These are phyloP conservation scores for Salvia rosmarinus DNA, from an alignment of 257 asterid species.

Conservation along the genomic window DNA sequence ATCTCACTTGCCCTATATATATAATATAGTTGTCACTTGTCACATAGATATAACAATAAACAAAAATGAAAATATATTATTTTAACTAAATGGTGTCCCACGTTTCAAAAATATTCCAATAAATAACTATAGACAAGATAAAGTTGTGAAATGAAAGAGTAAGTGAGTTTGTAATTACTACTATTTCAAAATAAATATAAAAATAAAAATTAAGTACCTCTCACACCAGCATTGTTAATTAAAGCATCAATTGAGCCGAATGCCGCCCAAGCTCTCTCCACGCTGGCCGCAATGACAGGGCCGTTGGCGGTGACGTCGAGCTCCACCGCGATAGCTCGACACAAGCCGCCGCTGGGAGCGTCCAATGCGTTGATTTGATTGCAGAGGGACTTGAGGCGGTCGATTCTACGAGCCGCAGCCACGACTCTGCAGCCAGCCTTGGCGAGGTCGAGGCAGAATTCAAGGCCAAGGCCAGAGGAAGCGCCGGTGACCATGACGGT, in stretches of 20 bases:
- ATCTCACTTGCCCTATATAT: conserved; percentile 8
- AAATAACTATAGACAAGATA: no score
- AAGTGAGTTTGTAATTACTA: no score
- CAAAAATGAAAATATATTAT: no score
- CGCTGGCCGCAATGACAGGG: conserved; percentile 7
- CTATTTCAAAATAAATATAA: no score
- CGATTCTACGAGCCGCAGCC: conserved; percentile 28
- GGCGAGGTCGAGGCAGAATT: conserved; percentile 36
- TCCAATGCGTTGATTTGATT: conserved; percentile 30
- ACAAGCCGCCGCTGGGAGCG: background rate
- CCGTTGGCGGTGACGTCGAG: conserved; percentile 28
- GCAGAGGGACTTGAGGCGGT: conserved; percentile 30
- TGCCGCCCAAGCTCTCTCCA: conserved; percentile 32
- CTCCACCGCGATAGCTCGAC: conserved; percentile 35
- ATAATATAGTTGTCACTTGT: no score
- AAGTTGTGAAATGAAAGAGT: background rate
- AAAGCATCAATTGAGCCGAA: conserved; percentile 35
- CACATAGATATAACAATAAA: no score
- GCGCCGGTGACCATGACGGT: conserved; percentile 34
- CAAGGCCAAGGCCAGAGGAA: conserved; percentile 36
- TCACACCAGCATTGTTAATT: conserved; percentile 33
- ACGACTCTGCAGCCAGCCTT: conserved; percentile 32
- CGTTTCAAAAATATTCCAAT: no score
- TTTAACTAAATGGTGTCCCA: no score
- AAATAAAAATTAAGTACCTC: no score